Conservation (phyloP, 2,329 filamentous ascomycete species). For the Phialocephala sp. region DNA sequence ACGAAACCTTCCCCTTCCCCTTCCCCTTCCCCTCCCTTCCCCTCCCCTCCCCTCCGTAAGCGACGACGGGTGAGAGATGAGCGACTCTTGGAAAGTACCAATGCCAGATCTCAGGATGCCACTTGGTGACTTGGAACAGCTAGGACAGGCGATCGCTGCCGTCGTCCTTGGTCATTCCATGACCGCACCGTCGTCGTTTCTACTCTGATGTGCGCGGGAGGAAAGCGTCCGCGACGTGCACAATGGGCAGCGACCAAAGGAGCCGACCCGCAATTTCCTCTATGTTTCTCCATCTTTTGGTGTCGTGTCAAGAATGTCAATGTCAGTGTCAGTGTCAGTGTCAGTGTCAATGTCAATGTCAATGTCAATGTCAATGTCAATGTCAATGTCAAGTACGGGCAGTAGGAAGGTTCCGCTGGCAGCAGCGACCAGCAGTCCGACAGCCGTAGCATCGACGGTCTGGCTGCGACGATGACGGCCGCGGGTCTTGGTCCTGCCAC, state of each 20-base stretch:
- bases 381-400: not conserved
- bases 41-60: not conserved
- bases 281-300: not conserved
- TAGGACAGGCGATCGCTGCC: not conserved
- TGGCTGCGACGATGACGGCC: conserved; percentile 7
- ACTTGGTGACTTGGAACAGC: no score
- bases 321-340: no score
- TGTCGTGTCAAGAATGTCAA: no score
- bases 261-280: conserved; percentile 14
- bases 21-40: no score
- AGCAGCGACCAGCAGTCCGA: not conserved
- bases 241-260: conserved; percentile 11
- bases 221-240: not conserved
- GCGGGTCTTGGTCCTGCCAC: conserved; percentile 8
- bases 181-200: not conserved
- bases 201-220: not conserved
- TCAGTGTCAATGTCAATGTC: not conserved
- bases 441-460: not conserved
- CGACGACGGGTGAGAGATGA: not conserved
- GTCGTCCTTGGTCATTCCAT: conserved; percentile 3
- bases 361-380: not conserved
- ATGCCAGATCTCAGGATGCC: no score
- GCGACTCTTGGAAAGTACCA: no score
- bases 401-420: not conserved
- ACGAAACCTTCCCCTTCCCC: not conserved